Evolutionary conservation across 225 moss, liverwort and hornwort species (phyloP), one percentile per base, ranked within the genome.

Genomic region (Anthoceros angustus): DNA sequence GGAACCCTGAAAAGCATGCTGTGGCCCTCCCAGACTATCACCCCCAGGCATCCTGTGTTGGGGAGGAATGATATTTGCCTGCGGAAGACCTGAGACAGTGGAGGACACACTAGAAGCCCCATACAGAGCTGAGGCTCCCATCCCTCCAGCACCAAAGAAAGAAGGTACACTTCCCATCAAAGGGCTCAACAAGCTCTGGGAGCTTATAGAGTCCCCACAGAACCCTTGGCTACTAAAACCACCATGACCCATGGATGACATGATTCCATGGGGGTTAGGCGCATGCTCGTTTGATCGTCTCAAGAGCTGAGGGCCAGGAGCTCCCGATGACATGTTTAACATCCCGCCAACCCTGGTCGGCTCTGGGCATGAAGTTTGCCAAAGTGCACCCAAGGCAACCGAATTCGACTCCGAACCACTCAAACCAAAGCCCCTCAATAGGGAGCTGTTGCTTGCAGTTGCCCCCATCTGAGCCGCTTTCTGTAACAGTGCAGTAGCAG

Each of bases 391-490:
- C 23, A 55, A 20, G n/a, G n/a, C 55, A 18, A 55, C 14, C 23
- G 55, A 55, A 5, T 55, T 18, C 23, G 55, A 55, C 8, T 55
- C 55, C 18, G 55, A 55, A 20, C 90, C 94, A 77, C 87, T 86
- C 79, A 98, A 79, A 74, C 87, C 89, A 80, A 81, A 92, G 49
- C 91, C 85, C 76, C 98, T 82, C 48, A 98, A 69, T 42, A 98
- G 75, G 71, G 98, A 92, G 63, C 82, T 83, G 55, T 90, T 95
- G 70, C 95, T 98, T 14, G 85, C 80, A 70, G 91, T 88, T 25
- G 91, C 85, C 62, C 95, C 88, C 98, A 98, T 92, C 72, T 98
- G 98, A 40, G 98, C 98, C 68, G 98, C 98, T 75, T 98, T 98
- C 68, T 98, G 98, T 66, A 98, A 92, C 71, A 98, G 80, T 69